Evolutionary conservation across 1,139 yeast genomes (phyloP).

Genomic region (Yamadazyma pseudoaaseri): DNA sequence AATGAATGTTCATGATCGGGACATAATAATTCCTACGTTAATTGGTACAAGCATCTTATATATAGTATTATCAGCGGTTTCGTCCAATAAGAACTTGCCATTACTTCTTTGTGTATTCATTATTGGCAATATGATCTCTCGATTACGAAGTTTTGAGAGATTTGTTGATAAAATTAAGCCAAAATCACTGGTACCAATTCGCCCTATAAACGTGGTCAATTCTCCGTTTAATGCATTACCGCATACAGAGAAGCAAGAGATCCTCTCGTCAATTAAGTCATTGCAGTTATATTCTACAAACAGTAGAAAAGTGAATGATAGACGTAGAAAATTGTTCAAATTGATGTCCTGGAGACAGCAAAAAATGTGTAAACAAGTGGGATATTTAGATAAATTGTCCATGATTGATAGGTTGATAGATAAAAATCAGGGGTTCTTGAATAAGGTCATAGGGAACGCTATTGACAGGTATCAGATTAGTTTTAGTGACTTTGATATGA

Average conservation of each 20-base stretch:
- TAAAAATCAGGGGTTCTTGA: slow-evolving; percentile 46
- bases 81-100: slow-evolving; percentile 25
- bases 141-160: slow-evolving; percentile 18
- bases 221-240: slow-evolving; percentile 7
- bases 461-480: slow-evolving; percentile 39
- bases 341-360: slow-evolving; percentile 58
- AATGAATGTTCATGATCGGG: slow-evolving; percentile 12
- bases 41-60: slow-evolving; percentile 11
- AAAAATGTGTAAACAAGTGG: slow-evolving; percentile 48
- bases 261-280: slow-evolving; percentile 52
- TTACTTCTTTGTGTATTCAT: slow-evolving; percentile 29
- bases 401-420: slow-evolving; percentile 43
- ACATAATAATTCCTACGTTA: slow-evolving; percentile 8
- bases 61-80: slow-evolving; percentile 10
- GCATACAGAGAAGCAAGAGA: slow-evolving; percentile 20
- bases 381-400: slow-evolving; percentile 54
- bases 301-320: slow-evolving; percentile 42
- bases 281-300: slow-evolving; percentile 45
- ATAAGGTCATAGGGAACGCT: slow-evolving; percentile 42
- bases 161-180: slow-evolving; percentile 6
- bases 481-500: slow-evolving; percentile 34
- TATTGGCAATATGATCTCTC: slow-evolving; percentile 31
- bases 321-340: slow-evolving; percentile 45
- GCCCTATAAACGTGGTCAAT: slow-evolving; percentile 1
- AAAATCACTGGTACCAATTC: slow-evolving; percentile 1